phyloP scores from a whole-genome alignment of 306 rosid species.

The Cajanus cajan region DNA sequence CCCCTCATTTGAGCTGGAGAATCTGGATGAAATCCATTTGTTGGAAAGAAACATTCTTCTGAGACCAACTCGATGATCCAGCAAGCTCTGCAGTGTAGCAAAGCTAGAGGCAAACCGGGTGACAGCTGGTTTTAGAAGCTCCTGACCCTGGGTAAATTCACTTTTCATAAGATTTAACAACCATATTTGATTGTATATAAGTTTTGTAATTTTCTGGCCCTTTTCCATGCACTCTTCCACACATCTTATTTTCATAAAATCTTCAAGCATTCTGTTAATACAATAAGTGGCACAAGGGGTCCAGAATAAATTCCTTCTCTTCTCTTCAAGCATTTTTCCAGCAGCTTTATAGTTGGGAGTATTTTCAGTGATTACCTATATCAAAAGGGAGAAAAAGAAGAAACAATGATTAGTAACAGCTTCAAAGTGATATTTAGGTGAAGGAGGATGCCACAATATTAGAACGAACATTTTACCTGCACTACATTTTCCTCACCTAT shows the following conservation, averaged over 20 bases:
- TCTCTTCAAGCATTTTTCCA: conserved; percentile 93
- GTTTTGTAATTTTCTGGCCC: conserved; percentile 72
- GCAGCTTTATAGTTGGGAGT: conserved; percentile 75
- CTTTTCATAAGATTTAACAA: conserved; percentile 80
- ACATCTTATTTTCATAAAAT: conserved; percentile 70
- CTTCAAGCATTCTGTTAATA: conserved; percentile 79
- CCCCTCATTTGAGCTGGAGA: conserved; percentile 65
- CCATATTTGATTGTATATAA: conserved; percentile 84
- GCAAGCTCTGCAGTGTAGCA: conserved; percentile 72
- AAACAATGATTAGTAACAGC: conserved; percentile 22
- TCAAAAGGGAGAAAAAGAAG: conserved; percentile 30
- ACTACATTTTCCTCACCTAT: conserved; percentile 87
- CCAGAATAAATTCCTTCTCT: conserved; percentile 86
- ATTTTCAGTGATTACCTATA: conserved; percentile 81
- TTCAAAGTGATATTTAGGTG: conserved; percentile 24
- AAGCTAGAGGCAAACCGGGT: conserved; percentile 74
- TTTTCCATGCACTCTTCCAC: conserved; percentile 90
- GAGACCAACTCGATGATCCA: conserved; percentile 74
- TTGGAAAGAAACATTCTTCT: conserved; percentile 76
- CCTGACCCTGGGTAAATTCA: conserved; percentile 76
- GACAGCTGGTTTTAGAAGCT: conserved; percentile 67
- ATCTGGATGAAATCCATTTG: conserved; percentile 78
- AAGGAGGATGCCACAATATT: conserved; percentile 29
- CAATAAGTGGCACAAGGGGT: conserved; percentile 83
- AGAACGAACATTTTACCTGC: conserved; percentile 69